Conservation (phyloP, 108 stramenopile species). For the Nitzschia sp. region DNA sequence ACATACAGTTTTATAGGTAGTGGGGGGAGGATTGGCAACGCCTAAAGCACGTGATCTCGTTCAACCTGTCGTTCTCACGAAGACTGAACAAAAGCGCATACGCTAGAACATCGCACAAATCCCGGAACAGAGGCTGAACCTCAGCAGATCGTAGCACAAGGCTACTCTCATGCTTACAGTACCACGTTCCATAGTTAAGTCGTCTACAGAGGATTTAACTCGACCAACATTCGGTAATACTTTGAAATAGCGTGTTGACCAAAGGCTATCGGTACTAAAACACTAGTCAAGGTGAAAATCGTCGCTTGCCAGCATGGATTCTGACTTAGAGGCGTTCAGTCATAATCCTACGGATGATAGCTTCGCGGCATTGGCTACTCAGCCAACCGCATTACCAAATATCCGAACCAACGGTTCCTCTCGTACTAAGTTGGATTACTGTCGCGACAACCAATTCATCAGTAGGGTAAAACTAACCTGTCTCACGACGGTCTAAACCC, state of each 20-base stretch:
- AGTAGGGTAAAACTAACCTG: constrained; percentile 97
- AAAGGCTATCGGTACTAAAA: constrained; percentile 72
- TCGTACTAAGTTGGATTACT: constrained; percentile 99
- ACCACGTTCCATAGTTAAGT: constrained; percentile 91
- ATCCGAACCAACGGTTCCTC: constrained; percentile 98
- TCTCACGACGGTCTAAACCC: constrained; percentile 99
- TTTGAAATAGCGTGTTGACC: constrained; percentile 67
- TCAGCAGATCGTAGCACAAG: constrained; percentile 98
- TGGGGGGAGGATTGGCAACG: too few relatives aligned
- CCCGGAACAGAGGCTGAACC: constrained; percentile 92
- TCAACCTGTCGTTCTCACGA: too few relatives aligned
- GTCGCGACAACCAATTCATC: constrained; percentile 88
- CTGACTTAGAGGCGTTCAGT: constrained; percentile 96
- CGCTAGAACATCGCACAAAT: constrained; percentile 64
- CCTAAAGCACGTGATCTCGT: too few relatives aligned
- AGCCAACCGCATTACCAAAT: constrained; percentile 93
- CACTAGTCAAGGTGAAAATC: constrained; percentile 81
- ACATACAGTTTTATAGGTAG: too few relatives aligned
- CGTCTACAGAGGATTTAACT: constrained; percentile 96
- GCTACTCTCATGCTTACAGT: constrained; percentile 96
- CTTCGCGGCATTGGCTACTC: constrained; percentile 92
- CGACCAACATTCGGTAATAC: constrained; percentile 84
- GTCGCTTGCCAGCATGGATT: constrained; percentile 92
- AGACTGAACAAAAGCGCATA: background rate
- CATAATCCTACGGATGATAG: constrained; percentile 94